Conservation (phyloP, 139 green algal species). For the Microglena sp. region DNA sequence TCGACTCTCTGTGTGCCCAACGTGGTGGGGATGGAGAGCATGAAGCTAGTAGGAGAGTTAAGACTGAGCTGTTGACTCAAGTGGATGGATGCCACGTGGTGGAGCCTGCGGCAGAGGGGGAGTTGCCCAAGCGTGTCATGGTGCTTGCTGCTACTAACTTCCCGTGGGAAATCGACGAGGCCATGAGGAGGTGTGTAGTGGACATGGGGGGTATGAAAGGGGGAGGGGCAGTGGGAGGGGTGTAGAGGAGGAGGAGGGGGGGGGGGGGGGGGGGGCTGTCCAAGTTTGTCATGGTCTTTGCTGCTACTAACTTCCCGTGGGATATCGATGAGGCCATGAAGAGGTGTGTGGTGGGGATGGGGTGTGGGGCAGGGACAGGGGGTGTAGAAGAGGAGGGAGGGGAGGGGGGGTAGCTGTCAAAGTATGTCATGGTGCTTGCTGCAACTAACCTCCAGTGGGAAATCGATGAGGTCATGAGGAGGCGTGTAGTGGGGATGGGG, state of each 20-base stretch:
- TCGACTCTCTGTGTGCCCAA: slow-evolving; percentile 77
- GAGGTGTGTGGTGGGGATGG: slow-evolving; percentile 64
- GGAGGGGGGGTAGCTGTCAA: neutral
- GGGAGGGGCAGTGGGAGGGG: too few relatives aligned
- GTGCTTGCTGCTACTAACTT: slow-evolving; percentile 94
- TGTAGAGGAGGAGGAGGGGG: slow-evolving; percentile 31
- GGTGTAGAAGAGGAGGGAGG: neutral
- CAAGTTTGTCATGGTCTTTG: slow-evolving; percentile 84
- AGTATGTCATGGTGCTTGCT: neutral
- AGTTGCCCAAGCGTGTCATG: slow-evolving; percentile 63
- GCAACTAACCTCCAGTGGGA: too few relatives aligned
- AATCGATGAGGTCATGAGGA: too few relatives aligned
- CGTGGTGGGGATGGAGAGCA: slow-evolving; percentile 73
- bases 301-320: slow-evolving; percentile 93
- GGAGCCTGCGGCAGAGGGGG: neutral
- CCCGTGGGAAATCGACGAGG: slow-evolving; percentile 92
- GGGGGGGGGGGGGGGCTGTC: neutral
- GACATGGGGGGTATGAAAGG: neutral
- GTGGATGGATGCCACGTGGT: slow-evolving; percentile 39
- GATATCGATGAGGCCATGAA: slow-evolving; percentile 81
- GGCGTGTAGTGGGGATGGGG: too few relatives aligned
- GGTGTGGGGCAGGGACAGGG: slow-evolving; percentile 67
- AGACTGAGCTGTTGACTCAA: slow-evolving; percentile 89
- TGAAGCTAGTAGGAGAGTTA: slow-evolving; percentile 77
- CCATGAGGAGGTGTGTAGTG: slow-evolving; percentile 60